Evolutionary conservation across 352 stramenopile genomes (phyloP), one percentile per base, ranked within the genome.

Genomic region (Plasmopara halstedii): DNA sequence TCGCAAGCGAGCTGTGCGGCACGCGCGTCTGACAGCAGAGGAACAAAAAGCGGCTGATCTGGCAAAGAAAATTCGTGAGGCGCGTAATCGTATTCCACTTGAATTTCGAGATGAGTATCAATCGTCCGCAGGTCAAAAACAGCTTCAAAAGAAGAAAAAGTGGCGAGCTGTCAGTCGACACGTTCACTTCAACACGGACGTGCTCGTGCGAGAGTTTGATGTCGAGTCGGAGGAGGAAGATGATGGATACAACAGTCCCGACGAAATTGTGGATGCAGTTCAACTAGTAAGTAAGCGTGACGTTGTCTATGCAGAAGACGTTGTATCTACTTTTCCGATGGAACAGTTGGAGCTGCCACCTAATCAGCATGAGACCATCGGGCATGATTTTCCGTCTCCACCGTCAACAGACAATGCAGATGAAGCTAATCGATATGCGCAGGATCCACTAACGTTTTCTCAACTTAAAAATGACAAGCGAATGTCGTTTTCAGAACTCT

Each of bases 181-280:
- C 18, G 50, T 86, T 42, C 58, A 37, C 32, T 86, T 80, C 45
- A 63, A 78, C 37, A 44, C 56, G 20, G 62, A 66, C 19, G 51
- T 70, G 46, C 58, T 70, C 23, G 56, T 50, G 32, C 64, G 64
- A 31, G 70, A 84, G 57, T 83, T 84, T 39, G 74, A 86, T 21
- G 68, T 80, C 27, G 62, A 72, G 53, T 79, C 68, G 1, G 67
- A 78, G 42, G 64, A 74, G 3, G 69, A 80, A 25, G 64, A 69
- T 15, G 64, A 73, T 8, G 56, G 48, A 11, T 63, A 58, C 19
- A 39, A 72, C 32, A 62, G 54, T 22, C 58, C 53, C 22, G 67
- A 74, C 21, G 60, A 70, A 23, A 73, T 73, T 33, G 63, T 75
- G 31, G 66, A 73, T 50, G 64, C 58, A 38, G 55, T 73, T 8